phyloP scores from a whole-genome alignment of 2,329 filamentous ascomycete species.

The Trichoderma lentiforme region DNA sequence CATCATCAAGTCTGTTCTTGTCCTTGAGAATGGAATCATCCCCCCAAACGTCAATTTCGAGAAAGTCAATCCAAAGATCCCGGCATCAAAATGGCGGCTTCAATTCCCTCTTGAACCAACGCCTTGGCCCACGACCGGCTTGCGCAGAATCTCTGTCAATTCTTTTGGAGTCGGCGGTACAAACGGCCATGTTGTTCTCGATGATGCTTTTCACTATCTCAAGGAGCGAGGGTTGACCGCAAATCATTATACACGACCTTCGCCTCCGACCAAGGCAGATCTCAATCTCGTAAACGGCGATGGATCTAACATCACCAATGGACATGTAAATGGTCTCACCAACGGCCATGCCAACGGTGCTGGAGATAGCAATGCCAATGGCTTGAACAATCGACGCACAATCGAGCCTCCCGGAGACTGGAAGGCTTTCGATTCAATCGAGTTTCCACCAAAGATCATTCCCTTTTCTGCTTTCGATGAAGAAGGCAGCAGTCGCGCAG shows the following conservation, averaged over 20 bases:
- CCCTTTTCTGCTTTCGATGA: background rate
- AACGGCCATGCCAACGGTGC: no score
- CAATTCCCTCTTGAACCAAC: slow-evolving; percentile 33
- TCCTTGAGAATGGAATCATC: slow-evolving; percentile 13
- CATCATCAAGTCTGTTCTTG: slow-evolving; percentile 6
- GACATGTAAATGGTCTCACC: no score
- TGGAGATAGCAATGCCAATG: background rate
- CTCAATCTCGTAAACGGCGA: background rate
- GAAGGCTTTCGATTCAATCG: background rate
- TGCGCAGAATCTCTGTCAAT: slow-evolving; percentile 43
- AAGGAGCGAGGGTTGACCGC: background rate
- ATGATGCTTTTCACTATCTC: slow-evolving; percentile 23
- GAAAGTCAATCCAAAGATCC: slow-evolving; percentile 8
- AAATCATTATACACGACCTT: background rate
- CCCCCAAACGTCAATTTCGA: slow-evolving; percentile 3
- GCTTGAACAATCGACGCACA: background rate
- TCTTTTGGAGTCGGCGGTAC: slow-evolving; percentile 49
- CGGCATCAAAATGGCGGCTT: slow-evolving; percentile 6
- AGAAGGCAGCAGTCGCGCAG: background rate
- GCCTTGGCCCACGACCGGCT: slow-evolving; percentile 34
- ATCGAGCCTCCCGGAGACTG: background rate
- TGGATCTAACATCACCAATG: no score
- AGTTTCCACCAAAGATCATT: background rate
- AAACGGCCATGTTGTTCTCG: slow-evolving; percentile 44
- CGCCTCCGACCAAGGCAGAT: background rate